These are phyloP conservation scores for Huiozyma naganishii DNA, from an alignment of 805 yeast genomes.

Conservation along the genomic window DNA sequence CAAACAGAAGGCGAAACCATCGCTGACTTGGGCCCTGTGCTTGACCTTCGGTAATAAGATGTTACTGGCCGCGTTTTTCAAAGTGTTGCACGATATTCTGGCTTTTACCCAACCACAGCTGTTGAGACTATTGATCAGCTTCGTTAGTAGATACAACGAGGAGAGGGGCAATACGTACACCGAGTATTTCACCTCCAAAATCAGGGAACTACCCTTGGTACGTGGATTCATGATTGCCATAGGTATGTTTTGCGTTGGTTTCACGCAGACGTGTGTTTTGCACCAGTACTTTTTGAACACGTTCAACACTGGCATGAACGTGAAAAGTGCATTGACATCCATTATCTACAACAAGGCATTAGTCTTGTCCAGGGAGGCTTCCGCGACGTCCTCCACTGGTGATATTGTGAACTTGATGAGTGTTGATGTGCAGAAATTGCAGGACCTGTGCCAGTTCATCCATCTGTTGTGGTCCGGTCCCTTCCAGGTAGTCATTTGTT, in stretches of 20 bases:
- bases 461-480: slow-evolving; percentile 90
- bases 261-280: slow-evolving; percentile 64
- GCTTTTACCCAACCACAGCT: slow-evolving; percentile 86
- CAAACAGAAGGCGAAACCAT: slow-evolving; percentile 33
- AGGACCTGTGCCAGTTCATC: slow-evolving; percentile 68
- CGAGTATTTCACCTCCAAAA: background rate
- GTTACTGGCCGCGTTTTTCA: slow-evolving; percentile 59
- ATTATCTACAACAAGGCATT: slow-evolving; percentile 59
- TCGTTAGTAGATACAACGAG: slow-evolving; percentile 39
- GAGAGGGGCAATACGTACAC: slow-evolving; percentile 9
- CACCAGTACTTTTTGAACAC: slow-evolving; percentile 73
- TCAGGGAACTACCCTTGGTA: slow-evolving; percentile 44
- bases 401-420: slow-evolving; percentile 92
- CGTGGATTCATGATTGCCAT: slow-evolving; percentile 67
- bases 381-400: slow-evolving; percentile 68
- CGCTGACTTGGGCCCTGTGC: slow-evolving; percentile 51
- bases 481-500: slow-evolving; percentile 70
- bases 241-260: slow-evolving; percentile 64
- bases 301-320: slow-evolving; percentile 67
- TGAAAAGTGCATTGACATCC: slow-evolving; percentile 59
- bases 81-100: slow-evolving; percentile 62
- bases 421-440: slow-evolving; percentile 83
- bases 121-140: slow-evolving; percentile 51
- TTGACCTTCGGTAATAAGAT: slow-evolving; percentile 69
- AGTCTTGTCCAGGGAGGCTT: slow-evolving; percentile 60